Evolutionary conservation across 495 filamentous ascomycete species (phyloP), one percentile per base, ranked within the genome.

Genomic region (Penicillium macrosclerotiorum): DNA sequence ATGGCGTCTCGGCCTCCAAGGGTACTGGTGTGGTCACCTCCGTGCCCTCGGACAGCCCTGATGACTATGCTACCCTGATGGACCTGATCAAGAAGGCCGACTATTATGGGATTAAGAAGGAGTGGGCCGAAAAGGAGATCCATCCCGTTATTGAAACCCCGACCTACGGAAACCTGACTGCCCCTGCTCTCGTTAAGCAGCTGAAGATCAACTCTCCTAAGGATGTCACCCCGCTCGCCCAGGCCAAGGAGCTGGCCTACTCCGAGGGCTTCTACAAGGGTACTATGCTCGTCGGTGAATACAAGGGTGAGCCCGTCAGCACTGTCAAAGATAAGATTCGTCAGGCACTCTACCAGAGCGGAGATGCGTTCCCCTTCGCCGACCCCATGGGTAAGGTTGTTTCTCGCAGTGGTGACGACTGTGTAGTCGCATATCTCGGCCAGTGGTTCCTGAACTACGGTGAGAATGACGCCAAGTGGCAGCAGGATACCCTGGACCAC

Each of bases 361-460:
- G 86, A 0, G 82, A 89, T 51, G 93, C 91, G 29, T 94, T 98
- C 65, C 79, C 81, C 63, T 98, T 96, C 63, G 88, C 87, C 14
- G 93, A 98, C 65, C 92, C 93, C 8, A 91, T 95, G 65, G 85
- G 87, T 38, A 79, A 83, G 59, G 93, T 96, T 52, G 80, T 91
- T 27, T 88, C 84, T 57, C 76, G 93, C 59, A 90, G 85, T 55
- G 88, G 83, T 6, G 93, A 98, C 47, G 85, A 90, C 52, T 95
- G 91, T 64, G 86, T 93, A 27, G 93, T 92, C 44, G 92, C 92
- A 6, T 85, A 90, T 59, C 82, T 96, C 49, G 92, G 95, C 51
- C 93, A 98, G 65, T 98, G 92, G 88, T 98, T 91, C 67, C 68
- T 97, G 52, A 92, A 95, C 69, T 98, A 98, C 53, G 93, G 89